Base-by-base conservation (phyloP, 441 rosid species). In the Populus hybrid region DNA sequence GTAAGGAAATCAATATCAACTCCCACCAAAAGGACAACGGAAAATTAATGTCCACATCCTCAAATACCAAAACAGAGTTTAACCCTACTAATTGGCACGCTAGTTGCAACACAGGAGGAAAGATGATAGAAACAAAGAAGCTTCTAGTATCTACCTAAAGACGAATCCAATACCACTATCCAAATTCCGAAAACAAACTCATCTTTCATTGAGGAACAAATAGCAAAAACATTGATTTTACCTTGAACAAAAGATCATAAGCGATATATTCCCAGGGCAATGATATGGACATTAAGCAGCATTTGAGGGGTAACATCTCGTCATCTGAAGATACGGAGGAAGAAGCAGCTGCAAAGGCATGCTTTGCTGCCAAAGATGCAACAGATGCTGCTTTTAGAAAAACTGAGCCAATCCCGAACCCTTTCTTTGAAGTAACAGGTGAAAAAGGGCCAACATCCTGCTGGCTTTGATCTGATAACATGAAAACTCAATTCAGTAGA, bases 271-370 rank as follows among this genome's bases (percentile, higher is more conserved):
- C 98, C 98, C 98, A 93, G 2, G 98, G 97, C 80, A 95, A 86
- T n/a, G 98, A 89, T 77, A 93, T 86, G 34, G 99, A 93, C 98
- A 95, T 95, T 70, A 95, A 87, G 78, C 98, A 91, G 87, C 99
- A 95, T 77, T 92, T 93, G 34, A 93, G 91, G 80, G 98, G 98
- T 68, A 95, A 76, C 92, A 92, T 92, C 85, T 93, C 97, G 35
- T 92, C 96, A 68, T 88, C 93, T 70, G 87, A 85, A 73, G 84
- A 81, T 4, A 86, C 72, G 72, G 90, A 73, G 8, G 95, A 86
- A 24, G 95, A 85, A 40, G 97, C 94, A 57, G 91, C 97, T 78
- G 97, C 97, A 87, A 88, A 92, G 30, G 96, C 99, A 78, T 94
- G 91, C 84, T 93, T 97, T 82, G 98, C 98, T 68, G 99, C 98